These are phyloP conservation scores for Davidsoniella virescens DNA, from an alignment of 2,329 filamentous ascomycete species.

Conservation along the genomic window DNA sequence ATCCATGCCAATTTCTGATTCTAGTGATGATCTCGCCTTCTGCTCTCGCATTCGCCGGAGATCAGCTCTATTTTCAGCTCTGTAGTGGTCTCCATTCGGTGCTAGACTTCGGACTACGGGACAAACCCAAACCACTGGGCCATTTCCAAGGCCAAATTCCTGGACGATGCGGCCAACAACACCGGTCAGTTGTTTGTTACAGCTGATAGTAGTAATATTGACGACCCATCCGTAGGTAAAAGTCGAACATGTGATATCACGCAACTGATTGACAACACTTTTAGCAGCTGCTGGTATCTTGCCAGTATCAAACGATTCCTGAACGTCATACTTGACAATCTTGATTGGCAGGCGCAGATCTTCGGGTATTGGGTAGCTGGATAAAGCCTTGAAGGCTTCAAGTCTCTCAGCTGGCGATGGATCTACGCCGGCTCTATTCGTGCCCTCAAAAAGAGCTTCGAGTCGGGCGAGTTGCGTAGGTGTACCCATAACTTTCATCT, in stretches of 20 bases:
- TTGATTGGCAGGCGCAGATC: constrained; percentile 1
- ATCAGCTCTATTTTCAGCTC: background rate
- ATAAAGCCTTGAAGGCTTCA: background rate
- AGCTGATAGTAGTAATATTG: background rate
- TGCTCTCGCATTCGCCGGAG: background rate
- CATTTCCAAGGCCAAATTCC: background rate
- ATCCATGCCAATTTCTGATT: too few species aligned
- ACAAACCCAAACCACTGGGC: constrained; percentile 2
- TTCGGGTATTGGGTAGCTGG: background rate
- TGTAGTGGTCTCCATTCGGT: background rate
- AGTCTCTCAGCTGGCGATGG: background rate
- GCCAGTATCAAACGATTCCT: background rate
- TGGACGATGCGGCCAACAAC: constrained; percentile 3
- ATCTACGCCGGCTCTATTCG: background rate
- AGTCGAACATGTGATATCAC: constrained; percentile 1
- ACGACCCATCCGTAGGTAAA: constrained; percentile 1
- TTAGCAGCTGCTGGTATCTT: background rate
- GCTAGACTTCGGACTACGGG: constrained; percentile 2
- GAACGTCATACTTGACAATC: background rate
- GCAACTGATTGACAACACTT: background rate
- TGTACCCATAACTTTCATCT: constrained; percentile 5
- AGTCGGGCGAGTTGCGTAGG: background rate
- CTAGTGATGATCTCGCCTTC: background rate
- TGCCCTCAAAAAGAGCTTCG: background rate
- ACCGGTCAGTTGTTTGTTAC: constrained; percentile 1